Conservation (phyloP, 331 rosid genomes). For the Spiraea crenata region DNA sequence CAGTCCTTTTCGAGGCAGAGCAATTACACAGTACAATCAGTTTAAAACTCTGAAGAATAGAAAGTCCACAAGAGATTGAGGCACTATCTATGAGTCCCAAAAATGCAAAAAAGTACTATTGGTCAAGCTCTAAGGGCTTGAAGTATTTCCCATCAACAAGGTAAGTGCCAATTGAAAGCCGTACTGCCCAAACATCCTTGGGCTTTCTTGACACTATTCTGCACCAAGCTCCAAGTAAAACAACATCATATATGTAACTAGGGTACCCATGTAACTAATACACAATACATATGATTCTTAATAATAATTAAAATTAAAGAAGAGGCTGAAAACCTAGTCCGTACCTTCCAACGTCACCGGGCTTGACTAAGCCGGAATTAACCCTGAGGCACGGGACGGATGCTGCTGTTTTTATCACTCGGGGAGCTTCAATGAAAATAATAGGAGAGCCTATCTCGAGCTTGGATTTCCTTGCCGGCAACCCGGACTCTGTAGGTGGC, state of each 20-base stretch:
- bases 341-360: conserved; percentile 91
- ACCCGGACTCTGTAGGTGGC: conserved; percentile 19
- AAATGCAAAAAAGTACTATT: background rate
- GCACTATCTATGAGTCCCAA: background rate
- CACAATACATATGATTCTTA: too few species aligned
- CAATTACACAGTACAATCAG: too few species aligned
- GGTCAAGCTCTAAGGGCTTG: conserved; percentile 63
- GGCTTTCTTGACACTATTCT: conserved; percentile 88
- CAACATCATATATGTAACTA: background rate
- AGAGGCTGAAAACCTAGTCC: too few species aligned
- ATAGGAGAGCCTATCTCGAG: conserved; percentile 77
- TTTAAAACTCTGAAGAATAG: too few species aligned
- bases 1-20: too few species aligned
- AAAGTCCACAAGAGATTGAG: too few species aligned
- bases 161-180: conserved; percentile 70
- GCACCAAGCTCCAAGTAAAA: conserved; percentile 13
- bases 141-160: conserved; percentile 82
- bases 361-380: conserved; percentile 67
- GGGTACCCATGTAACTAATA: too few species aligned
- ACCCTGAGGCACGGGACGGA: conserved; percentile 71
- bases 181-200: conserved; percentile 79
- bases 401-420: conserved; percentile 71
- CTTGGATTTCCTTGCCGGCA: conserved; percentile 29
- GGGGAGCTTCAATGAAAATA: conserved; percentile 71
- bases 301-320: too few species aligned